phyloP scores from a whole-genome alignment of 2,329 filamentous ascomycete genomes.

The Phoma herbarum region DNA sequence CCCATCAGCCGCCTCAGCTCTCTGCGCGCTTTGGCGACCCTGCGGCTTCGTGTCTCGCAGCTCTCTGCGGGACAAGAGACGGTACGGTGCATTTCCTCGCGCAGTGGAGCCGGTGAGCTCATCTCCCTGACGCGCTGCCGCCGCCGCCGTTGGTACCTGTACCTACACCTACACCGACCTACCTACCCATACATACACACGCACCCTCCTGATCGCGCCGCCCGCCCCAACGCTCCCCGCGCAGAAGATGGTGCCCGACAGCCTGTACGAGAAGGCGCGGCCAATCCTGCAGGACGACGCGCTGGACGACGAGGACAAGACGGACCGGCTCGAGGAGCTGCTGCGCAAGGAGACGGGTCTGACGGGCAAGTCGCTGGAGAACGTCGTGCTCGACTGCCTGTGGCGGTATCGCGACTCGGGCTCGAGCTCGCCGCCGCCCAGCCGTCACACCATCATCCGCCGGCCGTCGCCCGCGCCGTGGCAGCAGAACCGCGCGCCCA shows the following conservation, averaged over 20 bases:
- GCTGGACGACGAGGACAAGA: slow-evolving; percentile 94
- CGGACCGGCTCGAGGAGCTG: slow-evolving; percentile 87
- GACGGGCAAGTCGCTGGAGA: slow-evolving; percentile 80
- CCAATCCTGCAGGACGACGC: slow-evolving; percentile 83
- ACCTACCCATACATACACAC: background rate
- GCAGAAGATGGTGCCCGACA: slow-evolving; percentile 82
- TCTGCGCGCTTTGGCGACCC: slow-evolving; percentile 11
- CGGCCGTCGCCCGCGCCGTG: slow-evolving; percentile 92
- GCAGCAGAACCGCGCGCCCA: slow-evolving; percentile 78
- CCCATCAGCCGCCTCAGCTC: slow-evolving; percentile 6
- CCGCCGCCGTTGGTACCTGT: slow-evolving; percentile 1
- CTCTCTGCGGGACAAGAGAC: slow-evolving; percentile 6
- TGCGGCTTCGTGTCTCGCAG: slow-evolving; percentile 15
- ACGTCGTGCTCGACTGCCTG: slow-evolving; percentile 87
- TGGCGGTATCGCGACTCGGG: slow-evolving; percentile 81
- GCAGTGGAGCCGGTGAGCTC: slow-evolving; percentile 6
- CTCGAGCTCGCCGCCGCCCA: slow-evolving; percentile 80
- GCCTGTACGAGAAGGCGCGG: slow-evolving; percentile 89
- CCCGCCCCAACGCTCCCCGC: slow-evolving; percentile 13
- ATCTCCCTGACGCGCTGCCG: slow-evolving; percentile 10
- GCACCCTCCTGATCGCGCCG: background rate
- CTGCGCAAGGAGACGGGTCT: slow-evolving; percentile 80
- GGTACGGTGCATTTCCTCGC: background rate
- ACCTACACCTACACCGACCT: background rate
- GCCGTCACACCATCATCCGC: slow-evolving; percentile 88